Base-by-base conservation (phyloP, 2,329 filamentous ascomycete species). In the Hypoxylon sp. region DNA sequence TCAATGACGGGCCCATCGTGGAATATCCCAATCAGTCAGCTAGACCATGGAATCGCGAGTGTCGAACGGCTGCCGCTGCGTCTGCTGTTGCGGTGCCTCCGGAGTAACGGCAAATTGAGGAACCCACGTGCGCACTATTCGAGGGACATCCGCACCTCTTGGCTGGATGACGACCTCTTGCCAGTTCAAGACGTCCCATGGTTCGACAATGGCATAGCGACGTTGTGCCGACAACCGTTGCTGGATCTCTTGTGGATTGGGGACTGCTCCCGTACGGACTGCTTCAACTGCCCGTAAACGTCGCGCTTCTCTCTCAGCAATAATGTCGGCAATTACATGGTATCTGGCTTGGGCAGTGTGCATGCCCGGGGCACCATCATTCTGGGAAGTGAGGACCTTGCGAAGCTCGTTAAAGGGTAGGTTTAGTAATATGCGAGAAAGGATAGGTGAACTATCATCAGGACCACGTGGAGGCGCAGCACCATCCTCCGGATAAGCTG, bases 341-440 rank as follows among this genome's bases (percentile, higher is more conserved):
- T 84, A 81, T 19, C 86, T 81, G 25, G 83, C 77, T 62, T 84
- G 80, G 1, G 80, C 79, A 41, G 80, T 84, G 25, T 83, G 81
- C 82, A 84, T 87, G 21, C 82, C 85, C n/a, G 81, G 81, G 30
- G 81, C 79, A 45, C 86, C 86, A 7, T 89, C 82, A 25, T 83
- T 83, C 11, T 82, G 83, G 55, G 88, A 88, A 72, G 91, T 90
- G 34, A 94, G 82, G 1, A 93, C 79, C 65, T 85, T 84, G 77
- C 91, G 90, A 23, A 94, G 82, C 28, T 90, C 81, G 13, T 85
- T 81, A 71, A 91, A 92, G 0, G 92, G 92, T 5, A 94, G 80
- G 43, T 92, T 92, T 57, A 93, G 80, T 1, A 94, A 81, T 21
- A 93, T 81, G 28, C 86, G 89, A 0, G 92, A 93, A 4, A 94